These are phyloP conservation scores for Teratosphaeria destructans DNA, from an alignment of 2,329 filamentous ascomycete genomes.

Conservation along the genomic window DNA sequence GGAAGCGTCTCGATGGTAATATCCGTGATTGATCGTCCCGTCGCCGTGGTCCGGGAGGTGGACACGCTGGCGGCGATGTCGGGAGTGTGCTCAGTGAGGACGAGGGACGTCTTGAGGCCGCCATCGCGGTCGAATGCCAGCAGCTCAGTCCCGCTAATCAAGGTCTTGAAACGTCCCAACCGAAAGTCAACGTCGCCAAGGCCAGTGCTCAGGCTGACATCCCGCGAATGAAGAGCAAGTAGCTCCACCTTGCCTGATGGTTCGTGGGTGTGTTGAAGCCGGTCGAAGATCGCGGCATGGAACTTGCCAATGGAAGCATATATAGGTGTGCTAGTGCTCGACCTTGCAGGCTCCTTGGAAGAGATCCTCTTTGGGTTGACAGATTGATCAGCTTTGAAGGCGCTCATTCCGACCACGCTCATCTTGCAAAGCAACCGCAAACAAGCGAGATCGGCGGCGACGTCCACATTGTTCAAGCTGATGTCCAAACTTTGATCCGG, in stretches of 20 bases:
- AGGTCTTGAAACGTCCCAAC: conserved; percentile 9
- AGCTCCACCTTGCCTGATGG: not conserved
- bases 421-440: not conserved
- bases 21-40: conserved; percentile 15
- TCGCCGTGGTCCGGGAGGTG: conserved; percentile 11
- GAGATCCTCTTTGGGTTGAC: not conserved
- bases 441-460: not conserved
- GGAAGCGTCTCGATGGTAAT: conserved; percentile 66
- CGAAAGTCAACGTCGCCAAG: conserved; percentile 1
- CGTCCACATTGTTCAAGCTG: not conserved
- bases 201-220: not conserved
- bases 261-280: not conserved
- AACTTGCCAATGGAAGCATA: not conserved
- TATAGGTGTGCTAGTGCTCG: not conserved
- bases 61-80: conserved; percentile 13
- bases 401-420: not conserved
- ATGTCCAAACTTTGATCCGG: not conserved
- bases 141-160: conserved; percentile 16
- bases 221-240: not conserved
- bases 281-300: not conserved
- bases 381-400: not conserved
- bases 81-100: conserved; percentile 9
- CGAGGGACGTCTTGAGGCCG: conserved; percentile 7
- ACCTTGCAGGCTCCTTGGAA: not conserved
- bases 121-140: conserved; percentile 13